These are phyloP conservation scores for Collybia mongolica DNA, from an alignment of 768 basidiomycete species.

Conservation along the genomic window DNA sequence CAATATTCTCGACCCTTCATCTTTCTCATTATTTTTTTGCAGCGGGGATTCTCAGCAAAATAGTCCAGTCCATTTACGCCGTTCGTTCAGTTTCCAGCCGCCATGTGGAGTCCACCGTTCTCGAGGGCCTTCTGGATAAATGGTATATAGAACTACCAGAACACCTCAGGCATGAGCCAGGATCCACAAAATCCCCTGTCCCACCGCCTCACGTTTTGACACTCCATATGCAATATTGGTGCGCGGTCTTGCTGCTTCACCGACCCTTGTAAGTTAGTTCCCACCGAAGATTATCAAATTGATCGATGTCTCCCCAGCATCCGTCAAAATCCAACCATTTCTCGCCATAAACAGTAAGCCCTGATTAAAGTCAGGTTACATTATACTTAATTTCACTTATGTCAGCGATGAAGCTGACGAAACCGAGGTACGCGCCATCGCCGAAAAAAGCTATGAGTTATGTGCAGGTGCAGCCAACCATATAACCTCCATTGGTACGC, in stretches of 20 bases:
- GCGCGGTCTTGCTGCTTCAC: conserved; percentile 69
- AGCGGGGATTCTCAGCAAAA: conserved; percentile 70
- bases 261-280: conserved; percentile 67
- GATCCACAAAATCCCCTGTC: conserved; percentile 36
- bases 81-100: conserved; percentile 56
- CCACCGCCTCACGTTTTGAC: conserved; percentile 68
- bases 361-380: neutral
- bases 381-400: conserved; percentile 6
- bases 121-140: conserved; percentile 66
- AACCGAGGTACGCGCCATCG: conserved; percentile 47
- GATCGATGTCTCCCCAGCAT: conserved; percentile 29
- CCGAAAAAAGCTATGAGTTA: conserved; percentile 68
- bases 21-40: conserved; percentile 9
- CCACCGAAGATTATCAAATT: neutral
- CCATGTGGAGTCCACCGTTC: conserved; percentile 51
- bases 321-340: conserved; percentile 26
- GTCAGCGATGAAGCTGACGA: conserved; percentile 45
- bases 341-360: conserved; percentile 39
- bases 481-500: conserved; percentile 66
- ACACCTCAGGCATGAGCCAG: conserved; percentile 63
- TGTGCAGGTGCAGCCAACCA: conserved; percentile 79
- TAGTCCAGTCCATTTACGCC: conserved; percentile 72
- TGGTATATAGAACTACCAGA: conserved; percentile 75
- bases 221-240: conserved; percentile 88
- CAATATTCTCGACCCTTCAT: neutral